Conservation (phyloP, 2,329 filamentous ascomycete genomes). For the Botrytis aclada region DNA sequence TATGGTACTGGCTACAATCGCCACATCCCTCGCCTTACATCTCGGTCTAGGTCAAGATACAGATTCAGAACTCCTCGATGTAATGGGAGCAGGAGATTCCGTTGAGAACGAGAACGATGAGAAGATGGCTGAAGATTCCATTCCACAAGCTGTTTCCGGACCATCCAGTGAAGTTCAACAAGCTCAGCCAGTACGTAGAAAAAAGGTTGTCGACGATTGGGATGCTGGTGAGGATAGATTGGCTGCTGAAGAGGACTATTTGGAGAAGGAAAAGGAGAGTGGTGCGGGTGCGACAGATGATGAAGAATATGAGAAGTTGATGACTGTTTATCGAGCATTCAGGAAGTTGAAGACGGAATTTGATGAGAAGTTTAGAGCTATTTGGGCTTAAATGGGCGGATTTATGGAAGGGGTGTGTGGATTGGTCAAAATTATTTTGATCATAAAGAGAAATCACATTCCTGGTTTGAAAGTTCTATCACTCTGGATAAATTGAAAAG, state of each 20-base stretch:
- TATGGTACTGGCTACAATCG: conserved; percentile 65
- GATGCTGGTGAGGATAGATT: conserved; percentile 43
- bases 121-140: conserved; percentile 36
- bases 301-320: conserved; percentile 46
- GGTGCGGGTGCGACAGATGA: conserved; percentile 35
- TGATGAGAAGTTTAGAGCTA: conserved; percentile 55
- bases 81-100: conserved; percentile 50
- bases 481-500: neutral
- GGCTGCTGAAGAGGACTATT: conserved; percentile 39
- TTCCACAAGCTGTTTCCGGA: conserved; percentile 19
- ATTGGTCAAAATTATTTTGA: neutral
- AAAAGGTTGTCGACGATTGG: conserved; percentile 49
- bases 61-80: conserved; percentile 43
- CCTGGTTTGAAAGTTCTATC: neutral
- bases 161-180: conserved; percentile 16
- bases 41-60: conserved; percentile 51
- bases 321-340: conserved; percentile 59
- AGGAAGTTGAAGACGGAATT: conserved; percentile 56
- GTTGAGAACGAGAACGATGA: conserved; percentile 42
- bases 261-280: conserved; percentile 38
- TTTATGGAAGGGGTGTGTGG: neutral
- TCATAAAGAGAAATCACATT: neutral
- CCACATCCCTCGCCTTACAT: conserved; percentile 59
- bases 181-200: conserved; percentile 23
- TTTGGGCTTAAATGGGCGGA: conserved; percentile 31